phyloP scores from a whole-genome alignment of 768 basidiomycete genomes.

The Mycena filopes region DNA sequence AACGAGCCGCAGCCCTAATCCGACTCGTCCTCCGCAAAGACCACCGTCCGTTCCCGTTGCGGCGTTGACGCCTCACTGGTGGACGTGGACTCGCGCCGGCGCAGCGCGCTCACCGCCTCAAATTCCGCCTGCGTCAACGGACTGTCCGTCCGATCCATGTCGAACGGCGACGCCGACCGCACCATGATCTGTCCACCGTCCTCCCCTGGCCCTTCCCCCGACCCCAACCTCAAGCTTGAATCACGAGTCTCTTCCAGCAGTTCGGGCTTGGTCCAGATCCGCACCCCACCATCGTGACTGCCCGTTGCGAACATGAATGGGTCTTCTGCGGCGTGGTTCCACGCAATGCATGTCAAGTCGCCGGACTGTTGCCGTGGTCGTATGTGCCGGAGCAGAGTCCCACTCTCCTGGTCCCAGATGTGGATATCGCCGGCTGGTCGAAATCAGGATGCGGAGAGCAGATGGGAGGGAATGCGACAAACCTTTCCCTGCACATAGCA shows the following conservation, averaged over 20 bases:
- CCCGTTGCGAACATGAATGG: constrained; percentile 84
- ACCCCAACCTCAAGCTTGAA: no score
- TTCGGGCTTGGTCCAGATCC: constrained; percentile 72
- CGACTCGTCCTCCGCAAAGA: constrained; percentile 14
- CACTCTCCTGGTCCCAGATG: constrained; percentile 89
- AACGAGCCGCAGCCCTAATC: constrained; percentile 4
- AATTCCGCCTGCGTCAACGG: constrained; percentile 32
- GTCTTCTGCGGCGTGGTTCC: constrained; percentile 75
- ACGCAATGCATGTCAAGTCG: constrained; percentile 83
- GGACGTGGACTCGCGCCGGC: constrained; percentile 12
- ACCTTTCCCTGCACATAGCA: constrained; percentile 84
- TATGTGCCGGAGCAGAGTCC: constrained; percentile 75
- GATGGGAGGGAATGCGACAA: constrained; percentile 12
- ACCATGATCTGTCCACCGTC: not conserved
- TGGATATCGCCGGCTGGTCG: constrained; percentile 84
- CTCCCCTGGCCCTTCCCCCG: constrained; percentile 24
- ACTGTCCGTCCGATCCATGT: constrained; percentile 33
- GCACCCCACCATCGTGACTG: constrained; percentile 78
- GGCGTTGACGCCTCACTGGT: constrained; percentile 26
- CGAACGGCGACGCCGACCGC: constrained; percentile 32
- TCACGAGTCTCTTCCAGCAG: no score
- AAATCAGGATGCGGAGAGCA: constrained; percentile 1
- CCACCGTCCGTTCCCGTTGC: constrained; percentile 23
- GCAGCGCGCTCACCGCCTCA: constrained; percentile 20
- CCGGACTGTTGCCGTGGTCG: constrained; percentile 65